These are phyloP conservation scores for Coleophoma eucalyptorum DNA, from an alignment of 2,329 filamentous ascomycete species.

Conservation along the genomic window DNA sequence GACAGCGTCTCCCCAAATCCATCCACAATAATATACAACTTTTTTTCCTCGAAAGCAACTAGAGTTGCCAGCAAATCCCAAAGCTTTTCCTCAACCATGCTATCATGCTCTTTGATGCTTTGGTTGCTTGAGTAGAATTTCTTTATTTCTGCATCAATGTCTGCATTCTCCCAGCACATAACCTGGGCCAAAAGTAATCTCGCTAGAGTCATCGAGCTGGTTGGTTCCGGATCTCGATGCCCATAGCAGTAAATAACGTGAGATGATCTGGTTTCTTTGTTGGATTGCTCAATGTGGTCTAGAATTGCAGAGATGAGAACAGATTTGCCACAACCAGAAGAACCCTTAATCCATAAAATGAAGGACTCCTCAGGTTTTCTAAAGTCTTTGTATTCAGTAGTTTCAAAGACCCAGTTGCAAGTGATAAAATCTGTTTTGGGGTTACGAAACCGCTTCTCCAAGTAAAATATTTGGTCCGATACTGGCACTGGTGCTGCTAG, in stretches of 20 bases:
- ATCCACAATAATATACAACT: constrained; percentile 4
- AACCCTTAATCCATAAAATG: constrained; percentile 1
- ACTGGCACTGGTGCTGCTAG: neutral
- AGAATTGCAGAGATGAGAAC: constrained; percentile 3
- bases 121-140: neutral
- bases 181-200: neutral
- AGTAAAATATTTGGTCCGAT: neutral
- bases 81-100: neutral
- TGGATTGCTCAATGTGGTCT: neutral
- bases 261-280: neutral
- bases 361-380: neutral
- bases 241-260: constrained; percentile 1
- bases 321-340: constrained; percentile 1
- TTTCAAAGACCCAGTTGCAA: constrained; percentile 2
- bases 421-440: neutral
- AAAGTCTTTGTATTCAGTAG: neutral
- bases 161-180: neutral
- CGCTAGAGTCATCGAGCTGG: neutral
- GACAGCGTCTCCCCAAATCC: constrained; percentile 1
- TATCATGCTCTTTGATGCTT: constrained; percentile 1
- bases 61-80: neutral
- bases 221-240: neutral
- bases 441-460: neutral
- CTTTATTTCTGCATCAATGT: neutral
- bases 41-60: neutral